Conservation (phyloP, 2,329 filamentous ascomycete species). For the Clonostachys solani region DNA sequence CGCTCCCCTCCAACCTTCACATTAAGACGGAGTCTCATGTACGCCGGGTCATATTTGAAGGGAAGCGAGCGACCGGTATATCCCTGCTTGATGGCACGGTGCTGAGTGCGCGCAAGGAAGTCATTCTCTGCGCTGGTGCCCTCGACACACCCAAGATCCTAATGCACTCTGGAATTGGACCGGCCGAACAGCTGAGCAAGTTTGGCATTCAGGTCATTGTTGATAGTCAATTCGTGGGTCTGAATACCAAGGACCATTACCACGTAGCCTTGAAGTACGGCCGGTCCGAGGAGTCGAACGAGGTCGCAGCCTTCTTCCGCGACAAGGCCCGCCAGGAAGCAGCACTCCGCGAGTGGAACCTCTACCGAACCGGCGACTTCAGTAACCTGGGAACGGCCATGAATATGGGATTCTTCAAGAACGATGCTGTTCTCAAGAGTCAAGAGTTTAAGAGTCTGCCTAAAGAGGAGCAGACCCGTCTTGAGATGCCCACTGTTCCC, state of each 20-base stretch:
- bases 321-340: constrained; percentile 31
- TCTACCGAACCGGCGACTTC: constrained; percentile 33
- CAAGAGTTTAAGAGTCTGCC: constrained; percentile 48
- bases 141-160: constrained; percentile 73
- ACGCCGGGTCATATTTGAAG: constrained; percentile 69
- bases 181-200: constrained; percentile 44
- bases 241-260: constrained; percentile 57
- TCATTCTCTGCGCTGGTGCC: constrained; percentile 74
- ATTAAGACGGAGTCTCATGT: constrained; percentile 87
- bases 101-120: constrained; percentile 60
- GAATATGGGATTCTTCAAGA: constrained; percentile 38
- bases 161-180: constrained; percentile 53
- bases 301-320: constrained; percentile 39
- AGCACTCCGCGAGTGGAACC: constrained; percentile 42
- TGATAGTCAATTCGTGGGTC: constrained; percentile 54
- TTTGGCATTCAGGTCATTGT: constrained; percentile 49
- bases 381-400: constrained; percentile 29
- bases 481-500: constrained; percentile 47
- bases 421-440: constrained; percentile 27
- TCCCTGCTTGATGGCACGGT: constrained; percentile 25
- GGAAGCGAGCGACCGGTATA: constrained; percentile 25
- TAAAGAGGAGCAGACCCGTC: constrained; percentile 29
- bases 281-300: constrained; percentile 31
- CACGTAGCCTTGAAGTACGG: constrained; percentile 30
- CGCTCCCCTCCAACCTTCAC: constrained; percentile 61